Conservation (phyloP, 495 filamentous ascomycete species). For the Saxophila tyrrhenica region DNA sequence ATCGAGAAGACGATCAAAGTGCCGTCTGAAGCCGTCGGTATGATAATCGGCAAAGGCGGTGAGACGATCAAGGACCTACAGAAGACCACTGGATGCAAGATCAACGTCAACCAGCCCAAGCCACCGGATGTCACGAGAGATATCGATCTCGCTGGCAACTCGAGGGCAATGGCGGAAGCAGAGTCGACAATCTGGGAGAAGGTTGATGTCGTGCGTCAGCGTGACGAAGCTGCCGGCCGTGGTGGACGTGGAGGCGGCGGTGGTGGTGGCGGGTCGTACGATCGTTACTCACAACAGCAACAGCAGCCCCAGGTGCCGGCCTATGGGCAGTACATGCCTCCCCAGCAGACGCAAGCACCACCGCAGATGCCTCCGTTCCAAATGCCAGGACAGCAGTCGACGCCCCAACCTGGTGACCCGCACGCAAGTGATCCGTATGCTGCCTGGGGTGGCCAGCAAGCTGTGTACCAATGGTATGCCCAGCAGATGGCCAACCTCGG, state of each 20-base stretch:
- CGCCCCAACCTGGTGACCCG: conserved; percentile 22
- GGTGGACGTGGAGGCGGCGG: conserved; percentile 26
- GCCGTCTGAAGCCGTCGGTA: conserved; percentile 74
- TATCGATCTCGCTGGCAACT: conserved; percentile 64
- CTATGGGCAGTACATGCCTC: conserved; percentile 17
- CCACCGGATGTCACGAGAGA: conserved; percentile 65
- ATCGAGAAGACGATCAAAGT: conserved; percentile 69
- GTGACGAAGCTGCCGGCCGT: conserved; percentile 13
- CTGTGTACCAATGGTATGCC: conserved; percentile 55
- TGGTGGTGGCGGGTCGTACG: conserved; percentile 18
- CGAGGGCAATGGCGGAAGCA: conserved; percentile 59
- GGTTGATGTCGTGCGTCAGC: conserved; percentile 59
- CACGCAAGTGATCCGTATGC: conserved; percentile 47
- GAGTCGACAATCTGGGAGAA: conserved; percentile 74
- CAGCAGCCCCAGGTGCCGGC: conserved; percentile 27
- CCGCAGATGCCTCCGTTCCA: conserved; percentile 26
- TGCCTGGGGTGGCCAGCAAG: conserved; percentile 52
- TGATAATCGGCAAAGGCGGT: conserved; percentile 81
- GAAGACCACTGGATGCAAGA: conserved; percentile 68
- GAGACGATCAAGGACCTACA: conserved; percentile 86
- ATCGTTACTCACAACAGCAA: conserved; percentile 33
- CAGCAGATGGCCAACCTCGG: conserved; percentile 30
- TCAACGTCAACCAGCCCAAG: conserved; percentile 67
- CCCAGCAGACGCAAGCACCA: conserved; percentile 20
- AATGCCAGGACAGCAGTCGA: conserved; percentile 34